phyloP scores from a whole-genome alignment of 441 rosid genomes.

The Eruca vesicaria region DNA sequence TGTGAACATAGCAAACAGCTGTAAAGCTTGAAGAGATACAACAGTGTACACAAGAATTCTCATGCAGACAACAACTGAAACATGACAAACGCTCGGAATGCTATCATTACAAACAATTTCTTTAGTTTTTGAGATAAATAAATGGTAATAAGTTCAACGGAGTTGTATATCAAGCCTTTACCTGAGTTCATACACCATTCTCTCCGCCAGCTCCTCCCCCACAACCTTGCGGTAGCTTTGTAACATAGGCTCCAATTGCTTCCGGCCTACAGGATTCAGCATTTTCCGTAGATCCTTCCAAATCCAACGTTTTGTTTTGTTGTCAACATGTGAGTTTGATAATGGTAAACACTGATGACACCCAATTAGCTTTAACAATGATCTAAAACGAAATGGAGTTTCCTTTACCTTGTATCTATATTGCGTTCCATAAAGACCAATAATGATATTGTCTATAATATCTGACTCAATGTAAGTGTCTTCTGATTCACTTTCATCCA shows the following conservation, averaged over 20 bases:
- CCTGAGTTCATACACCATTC: constrained; percentile 56
- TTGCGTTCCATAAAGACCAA: constrained; percentile 46
- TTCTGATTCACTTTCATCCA: constrained; percentile 44
- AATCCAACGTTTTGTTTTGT: constrained; percentile 20
- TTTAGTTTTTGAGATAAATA: constrained; percentile 2
- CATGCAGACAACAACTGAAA: constrained; percentile 10
- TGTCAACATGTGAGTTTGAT: neutral
- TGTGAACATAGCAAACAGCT: constrained; percentile 6
- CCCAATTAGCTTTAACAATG: neutral
- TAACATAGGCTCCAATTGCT: constrained; percentile 55
- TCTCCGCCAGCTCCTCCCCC: constrained; percentile 62
- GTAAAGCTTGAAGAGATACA: neutral
- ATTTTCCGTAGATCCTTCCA: constrained; percentile 57
- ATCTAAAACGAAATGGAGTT: neutral
- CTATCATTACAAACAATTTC: neutral
- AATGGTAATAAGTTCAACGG: constrained; percentile 14
- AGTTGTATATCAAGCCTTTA: constrained; percentile 24
- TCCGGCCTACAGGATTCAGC: constrained; percentile 33
- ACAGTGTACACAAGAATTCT: neutral
- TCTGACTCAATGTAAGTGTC: constrained; percentile 51
- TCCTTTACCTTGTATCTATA: constrained; percentile 64
- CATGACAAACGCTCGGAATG: neutral
- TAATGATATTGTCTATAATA: constrained; percentile 46
- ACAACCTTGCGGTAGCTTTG: constrained; percentile 53
- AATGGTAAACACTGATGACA: constrained; percentile 5